Evolutionary conservation across 2,329 filamentous ascomycete genomes (phyloP), one percentile per base, ranked within the genome.

Genomic region (Dothideomycetidae sp.): DNA sequence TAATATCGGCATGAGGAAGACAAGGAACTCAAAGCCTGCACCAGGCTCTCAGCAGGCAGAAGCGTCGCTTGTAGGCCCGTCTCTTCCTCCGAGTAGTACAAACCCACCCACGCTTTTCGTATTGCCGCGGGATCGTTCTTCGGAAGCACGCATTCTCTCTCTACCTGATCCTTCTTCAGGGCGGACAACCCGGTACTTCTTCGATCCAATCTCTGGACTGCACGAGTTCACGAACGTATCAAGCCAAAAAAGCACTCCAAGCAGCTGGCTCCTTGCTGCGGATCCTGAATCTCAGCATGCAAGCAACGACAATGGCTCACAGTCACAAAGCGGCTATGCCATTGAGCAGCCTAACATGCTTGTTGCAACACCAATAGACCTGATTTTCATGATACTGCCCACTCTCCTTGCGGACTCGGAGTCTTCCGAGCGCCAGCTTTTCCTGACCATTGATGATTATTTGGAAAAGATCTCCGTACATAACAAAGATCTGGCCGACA

Each of bases 361-460:
- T 50, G 60, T 96, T 42, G 83, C 88, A 5, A 93, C 90, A 1
- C 72, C 75, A 2, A 66, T 93, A 38, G 90, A 98, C 55, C 71
- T 82, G 4, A 53, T 94, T 3, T 96, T 96, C 60, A 65, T 96
- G 35, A 54, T 93, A 3, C 63, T 96, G 1, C 81, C 88, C 0
- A 70, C 76, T 3, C 67, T 96, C 2, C 57, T 36, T 0, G 47
- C 60, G 10, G 63, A 64, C 31, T 49, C 54, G 9, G 61, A 63
- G 15, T 62, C 67, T 33, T 56, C 63, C 2, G 52, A 60, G 29
- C 81, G 76, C 51, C 69, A 69, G 30, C 64, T 78, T 36, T 84
- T 83, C 47, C 63, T 84, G 10, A 70, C 73, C 1, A 63, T 73
- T 38, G 79, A 85, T 33, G 81, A 86, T 51, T 71, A 85, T 50